Base-by-base conservation (phyloP, 805 yeast species). In the Starmera amethionina region DNA sequence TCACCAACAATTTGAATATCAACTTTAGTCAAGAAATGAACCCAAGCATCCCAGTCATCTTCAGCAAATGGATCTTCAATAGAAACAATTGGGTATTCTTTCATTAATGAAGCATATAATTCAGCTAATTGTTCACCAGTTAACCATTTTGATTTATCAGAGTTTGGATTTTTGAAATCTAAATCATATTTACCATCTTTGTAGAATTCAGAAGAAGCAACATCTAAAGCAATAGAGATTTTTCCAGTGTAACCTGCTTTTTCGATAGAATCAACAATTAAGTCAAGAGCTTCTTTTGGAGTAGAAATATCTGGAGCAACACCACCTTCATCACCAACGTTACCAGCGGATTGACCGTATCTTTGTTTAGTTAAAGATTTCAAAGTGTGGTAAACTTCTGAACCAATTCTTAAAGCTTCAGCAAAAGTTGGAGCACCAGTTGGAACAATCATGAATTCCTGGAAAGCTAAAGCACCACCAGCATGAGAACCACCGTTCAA, bases 241-340 rank as follows among this genome's bases (percentile, higher is more conserved):
- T 78, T 70, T 67, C 96, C 97, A 51, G 79, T 82, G 83, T 90
- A 89, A 64, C 98, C 98, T 56, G 98, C 96, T 56, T 72, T 68
- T 65, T 79, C 85, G 66, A 93, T 90, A 63, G 98, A 87, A 53
- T 69, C 82, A 56, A 78, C 75, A 67, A 90, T 87, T 68, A 90
- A 81, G 75, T 93, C 97, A 54, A 90, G 75, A 58, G 97, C 98
- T 79, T 90, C 97, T 70, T 79, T 85, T 64, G 98, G 90, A 58
- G 96, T 78, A 54, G 82, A 77, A 55, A 93, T 81, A 70, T 88
- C 86, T 70, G 98, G 98, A 60, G 98, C 98, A 75, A 90, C 96
- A 81, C 98, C 98, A 83, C 98, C 98, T 79, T 90, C 98, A 72
- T 90, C 98, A 80, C 98, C 98, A 65, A 90, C 98, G 75, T 90